Evolutionary conservation across 2,329 filamentous ascomycete genomes (phyloP), one percentile per base, ranked within the genome.

Genomic region (Ophiostoma quercus): DNA sequence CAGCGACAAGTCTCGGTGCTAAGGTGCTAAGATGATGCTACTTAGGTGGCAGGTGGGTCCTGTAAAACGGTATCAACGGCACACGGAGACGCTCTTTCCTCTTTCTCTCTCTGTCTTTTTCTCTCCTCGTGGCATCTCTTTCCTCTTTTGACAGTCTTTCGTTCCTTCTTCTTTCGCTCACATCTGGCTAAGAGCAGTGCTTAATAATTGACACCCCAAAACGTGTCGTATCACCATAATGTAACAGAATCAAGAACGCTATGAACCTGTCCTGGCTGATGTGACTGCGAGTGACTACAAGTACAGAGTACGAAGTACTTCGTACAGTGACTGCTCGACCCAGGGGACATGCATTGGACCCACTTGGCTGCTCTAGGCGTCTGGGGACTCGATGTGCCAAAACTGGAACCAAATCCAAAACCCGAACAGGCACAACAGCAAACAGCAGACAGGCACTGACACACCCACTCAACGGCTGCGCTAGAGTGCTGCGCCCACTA

Each of bases 371-470:
- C n/a, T 25, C n/a, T 47, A 47, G 43, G 43, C 19, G n/a, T 57
- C 51, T 57, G 51, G 51, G 51, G 51, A 57, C 22, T 57, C 51
- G 51, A 22, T 7, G n/a, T 57, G 51, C 51, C 22, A 62, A 62
- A 70, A 70, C 69, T 70, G 69, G 66, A 70, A 68, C 67, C 69
- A 68, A 67, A 68, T 67, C 67, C 67, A 70, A 70, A 70, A 70
- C 69, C 63, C 57, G 41, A 57, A 25, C 66, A 67, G 37, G 66
- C 63, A 70, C 51, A 57, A 57, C 51, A 47, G 43, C 43, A 47
- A 19, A 47, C 43, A 47, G 43, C 16, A 16, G n/a, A 16, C 19
- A 47, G 43, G 14, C 43, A 47, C 41, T 43, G 41, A 43, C 41
- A 43, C 41, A 14, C 41, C 16, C 41, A 43, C 7, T 25, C 57